Evolutionary conservation across 2,329 filamentous ascomycete species (phyloP), one percentile per base, ranked within the genome.

Genomic region (Metarhizium sp.): DNA sequence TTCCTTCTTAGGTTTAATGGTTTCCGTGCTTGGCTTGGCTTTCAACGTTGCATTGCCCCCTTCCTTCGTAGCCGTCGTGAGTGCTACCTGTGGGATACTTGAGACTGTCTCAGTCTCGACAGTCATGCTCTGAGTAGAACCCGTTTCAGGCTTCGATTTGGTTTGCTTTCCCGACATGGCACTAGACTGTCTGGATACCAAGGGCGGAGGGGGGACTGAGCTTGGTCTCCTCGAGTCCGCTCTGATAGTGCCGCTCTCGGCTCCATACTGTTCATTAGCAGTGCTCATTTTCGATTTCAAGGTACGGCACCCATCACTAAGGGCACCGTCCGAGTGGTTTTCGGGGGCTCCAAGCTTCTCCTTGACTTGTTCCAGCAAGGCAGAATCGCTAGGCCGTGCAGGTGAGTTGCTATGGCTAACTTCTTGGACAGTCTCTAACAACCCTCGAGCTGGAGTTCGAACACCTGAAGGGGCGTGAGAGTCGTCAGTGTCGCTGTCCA

Each of bases 81-180:
- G 77, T 10, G 87, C 84, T 32, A 92, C 81, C 66, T 95, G 92
- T 11, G 92, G 90, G 54, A 96, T 88, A 3, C 92, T 95, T 47
- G 84, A 87, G 42, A 99, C 94, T 0, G 92, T 95, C 71, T 99
- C 94, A 0, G 94, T 96, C 74, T 99, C 94, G 14, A 97, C 92
- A 10, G 90, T 97, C 91, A 99, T 96, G 64, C 90, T 94, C 66
- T 87, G 85, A 56, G 86, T 80, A 40, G 88, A 87, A n/a, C 84
- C 85, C 16, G 56, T 45, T 67, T 95, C 89, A 32, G 82, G 75
- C 67, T 92, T 90, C 38, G 81, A 78, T 66, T 91, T 89, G 55
- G 77, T 73, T 55, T 88, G 79, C 58, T 85, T 86, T 40, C 87
- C 80, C 51, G 85, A 83, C 58, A 79, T 70, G 62, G 72, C 67